Evolutionary conservation across 1,284 basidiomycete species (phyloP).

Genomic region (Pseudozyma tsukubaensis): DNA sequence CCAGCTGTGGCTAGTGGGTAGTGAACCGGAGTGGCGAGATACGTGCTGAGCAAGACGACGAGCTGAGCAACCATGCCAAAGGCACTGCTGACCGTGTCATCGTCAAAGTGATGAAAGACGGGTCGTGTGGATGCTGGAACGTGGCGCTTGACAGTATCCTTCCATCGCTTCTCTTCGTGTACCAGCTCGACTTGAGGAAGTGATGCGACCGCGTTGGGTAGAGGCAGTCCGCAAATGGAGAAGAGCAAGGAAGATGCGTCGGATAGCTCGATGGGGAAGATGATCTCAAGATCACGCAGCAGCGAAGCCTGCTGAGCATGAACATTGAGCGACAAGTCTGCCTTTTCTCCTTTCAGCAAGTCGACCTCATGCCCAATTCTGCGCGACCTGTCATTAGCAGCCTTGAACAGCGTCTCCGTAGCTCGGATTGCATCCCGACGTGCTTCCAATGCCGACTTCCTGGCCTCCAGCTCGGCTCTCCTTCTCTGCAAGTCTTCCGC

Average conservation of each 20-base stretch:
- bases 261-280: slow-evolving; percentile 65
- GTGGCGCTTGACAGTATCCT: slow-evolving; percentile 23
- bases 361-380: slow-evolving; percentile 16
- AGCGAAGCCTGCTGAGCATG: slow-evolving; percentile 47
- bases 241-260: slow-evolving; percentile 63
- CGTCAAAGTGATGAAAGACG: slow-evolving; percentile 46
- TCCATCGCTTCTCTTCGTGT: slow-evolving; percentile 40
- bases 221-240: slow-evolving; percentile 58
- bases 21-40: slow-evolving; percentile 58
- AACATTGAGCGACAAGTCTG: slow-evolving; percentile 13
- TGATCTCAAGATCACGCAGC: slow-evolving; percentile 57
- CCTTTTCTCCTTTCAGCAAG: slow-evolving; percentile 6
- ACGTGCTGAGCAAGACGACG: slow-evolving; percentile 56
- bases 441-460: slow-evolving; percentile 19
- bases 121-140: slow-evolving; percentile 12
- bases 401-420: slow-evolving; percentile 16
- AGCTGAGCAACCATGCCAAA: slow-evolving; percentile 64
- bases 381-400: slow-evolving; percentile 9
- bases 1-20: slow-evolving; percentile 63
- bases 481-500: slow-evolving; percentile 10
- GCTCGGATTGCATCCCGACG: slow-evolving; percentile 20
- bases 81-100: slow-evolving; percentile 55
- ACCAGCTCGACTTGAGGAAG: slow-evolving; percentile 22
- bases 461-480: slow-evolving; percentile 11
- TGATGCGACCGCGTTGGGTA: slow-evolving; percentile 58